Evolutionary conservation across 139 green algal genomes (phyloP).

Genomic region (Picochlorum sp.): DNA sequence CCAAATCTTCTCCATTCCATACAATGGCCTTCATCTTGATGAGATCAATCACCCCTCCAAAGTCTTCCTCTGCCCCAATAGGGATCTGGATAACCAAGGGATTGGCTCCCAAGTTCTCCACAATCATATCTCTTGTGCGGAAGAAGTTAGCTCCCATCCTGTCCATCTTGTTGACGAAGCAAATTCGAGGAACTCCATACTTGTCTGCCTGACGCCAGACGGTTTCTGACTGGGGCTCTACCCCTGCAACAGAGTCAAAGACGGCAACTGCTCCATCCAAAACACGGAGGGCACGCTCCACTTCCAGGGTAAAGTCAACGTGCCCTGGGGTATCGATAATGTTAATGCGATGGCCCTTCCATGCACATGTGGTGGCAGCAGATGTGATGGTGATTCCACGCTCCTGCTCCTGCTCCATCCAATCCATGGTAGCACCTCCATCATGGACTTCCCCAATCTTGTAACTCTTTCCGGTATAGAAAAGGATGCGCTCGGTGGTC

Average conservation of each 20-base stretch:
- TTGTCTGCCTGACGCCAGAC: slow-evolving; percentile 99
- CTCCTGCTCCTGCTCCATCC: slow-evolving; percentile 93
- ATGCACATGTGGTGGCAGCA: slow-evolving; percentile 93
- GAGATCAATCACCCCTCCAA: slow-evolving; percentile 92
- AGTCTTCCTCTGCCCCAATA: slow-evolving; percentile 88
- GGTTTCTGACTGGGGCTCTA: slow-evolving; percentile 96
- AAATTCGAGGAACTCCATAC: slow-evolving; percentile 94
- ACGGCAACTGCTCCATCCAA: slow-evolving; percentile 94
- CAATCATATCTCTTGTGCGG: slow-evolving; percentile 66
- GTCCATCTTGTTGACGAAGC: slow-evolving; percentile 99
- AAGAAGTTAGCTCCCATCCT: slow-evolving; percentile 97
- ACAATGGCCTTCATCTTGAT: slow-evolving; percentile 94
- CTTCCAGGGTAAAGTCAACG: slow-evolving; percentile 96
- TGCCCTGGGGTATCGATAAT: slow-evolving; percentile 99
- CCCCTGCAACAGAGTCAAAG: slow-evolving; percentile 93
- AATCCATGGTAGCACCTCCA: slow-evolving; percentile 97
- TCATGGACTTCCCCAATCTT: slow-evolving; percentile 99
- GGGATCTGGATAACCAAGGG: slow-evolving; percentile 78
- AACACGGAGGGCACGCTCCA: slow-evolving; percentile 97
- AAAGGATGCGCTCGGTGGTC: slow-evolving; percentile 95
- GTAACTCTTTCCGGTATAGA: slow-evolving; percentile 97
- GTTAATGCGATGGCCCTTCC: slow-evolving; percentile 96
- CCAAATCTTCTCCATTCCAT: slow-evolving; percentile 90
- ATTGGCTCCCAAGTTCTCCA: slow-evolving; percentile 81
- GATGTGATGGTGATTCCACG: slow-evolving; percentile 99